Conservation (phyloP, 352 stramenopile species). For the Globisporangium cylindrosporum region DNA sequence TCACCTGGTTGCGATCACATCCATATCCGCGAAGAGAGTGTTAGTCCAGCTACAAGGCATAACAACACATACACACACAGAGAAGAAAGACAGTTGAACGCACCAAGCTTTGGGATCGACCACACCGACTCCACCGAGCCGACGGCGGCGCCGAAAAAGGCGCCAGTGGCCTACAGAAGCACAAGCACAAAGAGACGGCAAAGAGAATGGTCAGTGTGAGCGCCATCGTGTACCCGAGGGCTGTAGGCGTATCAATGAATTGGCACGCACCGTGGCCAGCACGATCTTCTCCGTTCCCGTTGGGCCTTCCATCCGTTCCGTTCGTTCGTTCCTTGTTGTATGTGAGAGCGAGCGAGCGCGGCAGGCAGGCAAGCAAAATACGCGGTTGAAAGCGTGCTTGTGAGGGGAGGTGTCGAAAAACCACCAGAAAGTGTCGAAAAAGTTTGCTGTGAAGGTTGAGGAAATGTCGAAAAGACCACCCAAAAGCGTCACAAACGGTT, state of each 20-base stretch:
- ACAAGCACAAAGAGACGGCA: not conserved
- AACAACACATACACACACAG: not conserved
- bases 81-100: conserved; percentile 6
- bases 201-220: not conserved
- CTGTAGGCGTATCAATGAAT: too few species aligned
- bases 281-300: conserved; percentile 78
- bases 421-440: not conserved
- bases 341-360: not conserved
- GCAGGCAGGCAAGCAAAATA: not conserved
- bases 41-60: not conserved
- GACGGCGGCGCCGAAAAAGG: conserved; percentile 70
- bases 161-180: conserved; percentile 49
- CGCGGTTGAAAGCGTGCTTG: not conserved
- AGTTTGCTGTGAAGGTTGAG: not conserved
- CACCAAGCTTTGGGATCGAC: conserved; percentile 85
- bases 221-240: too few species aligned
- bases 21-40: not conserved
- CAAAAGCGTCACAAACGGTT: not conserved
- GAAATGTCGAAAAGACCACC: not conserved
- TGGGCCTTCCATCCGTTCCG: conserved; percentile 52
- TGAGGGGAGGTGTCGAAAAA: conserved; percentile 2
- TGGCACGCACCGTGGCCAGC: conserved; percentile 50
- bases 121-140: conserved; percentile 85
- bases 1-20: conserved; percentile 34
- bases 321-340: conserved; percentile 19